Evolutionary conservation across 1,284 basidiomycete species (phyloP), one percentile per base, ranked within the genome.

Genomic region (Exsudoporus floridanus): DNA sequence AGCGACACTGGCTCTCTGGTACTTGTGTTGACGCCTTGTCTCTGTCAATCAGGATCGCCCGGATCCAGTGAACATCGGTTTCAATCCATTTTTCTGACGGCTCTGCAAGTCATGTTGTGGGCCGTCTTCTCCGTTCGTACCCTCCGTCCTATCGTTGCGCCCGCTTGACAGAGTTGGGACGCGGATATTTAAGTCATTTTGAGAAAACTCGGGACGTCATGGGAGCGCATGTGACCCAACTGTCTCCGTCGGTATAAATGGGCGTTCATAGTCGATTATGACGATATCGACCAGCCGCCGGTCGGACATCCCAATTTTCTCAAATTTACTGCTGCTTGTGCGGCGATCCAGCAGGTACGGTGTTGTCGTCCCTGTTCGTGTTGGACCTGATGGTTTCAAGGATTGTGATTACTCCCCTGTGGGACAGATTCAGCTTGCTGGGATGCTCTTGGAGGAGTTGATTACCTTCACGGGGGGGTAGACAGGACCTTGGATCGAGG

Each of bases 241-340:
- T 82, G 84, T 60, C 64, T 75, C 39, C 76, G 81, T 19, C 78
- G 88, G 33, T 87, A 88, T 63, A 91, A 91, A 64, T 91, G 88
- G 88, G 81, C 85, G 0, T 86, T 83, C 58, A 67, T 72, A 25
- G 69, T 76, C 0, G 78, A 81, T 37, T 86, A 84, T 54, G 75
- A 78, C 3, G 66, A 73, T 23, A 67, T 77, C 14, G 64, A 73
- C 5, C 66, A 69, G 0, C 62, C 71, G 1, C 73, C 75, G 0
- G 64, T 83, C 34, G 77, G 68, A 2, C 68, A 65, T 28, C 77
- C 77, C 2, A 72, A 78, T 48, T 70, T 83, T n/a, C 60, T 73
- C 23, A 60, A 67, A 23, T 82, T 81, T 50, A 69, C 74, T 23
- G 56, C 65, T 0, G 61, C 66, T 4, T 77, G 72, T 61, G 63